phyloP scores from a whole-genome alignment of 148 eudicot species.

The Amaranthus cruentus region DNA sequence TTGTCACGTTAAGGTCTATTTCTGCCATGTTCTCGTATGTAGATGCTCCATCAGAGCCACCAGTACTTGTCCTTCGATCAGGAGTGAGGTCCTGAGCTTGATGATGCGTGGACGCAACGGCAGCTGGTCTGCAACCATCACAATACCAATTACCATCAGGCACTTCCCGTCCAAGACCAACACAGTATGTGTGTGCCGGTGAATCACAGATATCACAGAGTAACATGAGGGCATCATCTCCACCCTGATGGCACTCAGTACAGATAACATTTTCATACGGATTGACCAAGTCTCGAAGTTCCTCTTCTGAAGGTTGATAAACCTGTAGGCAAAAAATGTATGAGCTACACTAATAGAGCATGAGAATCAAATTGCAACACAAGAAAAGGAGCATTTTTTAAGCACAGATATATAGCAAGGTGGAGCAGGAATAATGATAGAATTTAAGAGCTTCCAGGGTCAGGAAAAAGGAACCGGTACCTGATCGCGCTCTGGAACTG shows the following conservation, averaged over 20 bases:
- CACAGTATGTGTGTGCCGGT: constrained; percentile 95
- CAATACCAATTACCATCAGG: constrained; percentile 98
- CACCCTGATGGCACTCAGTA: constrained; percentile 87
- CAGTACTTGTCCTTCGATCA: constrained; percentile 31
- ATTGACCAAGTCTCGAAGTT: constrained; percentile 71
- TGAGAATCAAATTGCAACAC: not conserved
- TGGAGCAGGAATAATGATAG: not conserved
- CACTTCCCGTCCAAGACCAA: constrained; percentile 83
- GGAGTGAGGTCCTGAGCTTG: constrained; percentile 42
- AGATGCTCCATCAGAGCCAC: constrained; percentile 37
- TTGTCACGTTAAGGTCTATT: constrained; percentile 70
- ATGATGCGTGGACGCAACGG: constrained; percentile 43
- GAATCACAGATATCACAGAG: constrained; percentile 95
- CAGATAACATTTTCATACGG: constrained; percentile 83
- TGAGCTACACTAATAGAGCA: constrained; percentile 15
- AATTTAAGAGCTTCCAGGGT: not conserved
- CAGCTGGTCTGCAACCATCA: constrained; percentile 86
- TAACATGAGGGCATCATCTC: constrained; percentile 91
- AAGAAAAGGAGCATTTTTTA: not conserved
- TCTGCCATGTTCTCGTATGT: constrained; percentile 57
- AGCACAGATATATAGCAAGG: not conserved
- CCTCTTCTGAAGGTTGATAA: constrained; percentile 95
- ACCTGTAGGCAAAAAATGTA: constrained; percentile 46
- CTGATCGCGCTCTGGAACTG: constrained; percentile 92
- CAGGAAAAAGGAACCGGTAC: constrained; percentile 30